These are phyloP conservation scores for Cerioporus squamosus DNA, from an alignment of 1,284 basidiomycete genomes.

Conservation along the genomic window DNA sequence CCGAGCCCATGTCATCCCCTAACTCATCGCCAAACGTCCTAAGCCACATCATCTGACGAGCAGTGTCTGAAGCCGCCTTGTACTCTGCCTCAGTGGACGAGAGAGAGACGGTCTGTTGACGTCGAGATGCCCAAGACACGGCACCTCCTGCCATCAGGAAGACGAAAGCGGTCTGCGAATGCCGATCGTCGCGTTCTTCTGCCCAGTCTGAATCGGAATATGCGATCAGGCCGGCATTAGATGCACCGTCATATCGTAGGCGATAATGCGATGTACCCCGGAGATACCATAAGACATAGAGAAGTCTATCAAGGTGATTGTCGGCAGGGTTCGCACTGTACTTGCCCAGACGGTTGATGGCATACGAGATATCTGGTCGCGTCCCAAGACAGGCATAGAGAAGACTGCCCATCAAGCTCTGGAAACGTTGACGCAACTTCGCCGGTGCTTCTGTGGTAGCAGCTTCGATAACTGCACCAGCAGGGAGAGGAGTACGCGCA, in stretches of 20 bases:
- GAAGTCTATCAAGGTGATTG: conserved; percentile 7
- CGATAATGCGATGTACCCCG: conserved; percentile 4
- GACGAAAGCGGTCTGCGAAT: conserved; percentile 24
- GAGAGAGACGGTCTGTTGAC: conserved; percentile 31
- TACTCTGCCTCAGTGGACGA: conserved; percentile 32
- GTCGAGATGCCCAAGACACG: conserved; percentile 30
- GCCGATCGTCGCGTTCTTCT: conserved; percentile 18
- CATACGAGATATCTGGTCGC: conserved; percentile 12
- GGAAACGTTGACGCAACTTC: conserved; percentile 21
- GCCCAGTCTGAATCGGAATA: conserved; percentile 30
- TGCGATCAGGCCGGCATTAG: conserved; percentile 2
- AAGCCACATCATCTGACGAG: conserved; percentile 3
- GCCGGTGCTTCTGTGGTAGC: too few species aligned
- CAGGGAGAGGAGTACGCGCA: too few species aligned
- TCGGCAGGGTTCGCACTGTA: conserved; percentile 13
- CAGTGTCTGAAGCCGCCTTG: conserved; percentile 1
- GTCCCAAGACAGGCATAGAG: conserved; percentile 31
- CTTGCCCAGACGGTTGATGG: conserved; percentile 6
- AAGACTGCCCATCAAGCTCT: conserved; percentile 33
- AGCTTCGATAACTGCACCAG: too few species aligned
- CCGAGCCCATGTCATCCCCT: neutral
- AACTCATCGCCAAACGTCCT: neutral
- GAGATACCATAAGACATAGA: conserved; percentile 12
- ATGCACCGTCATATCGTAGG: conserved; percentile 1
- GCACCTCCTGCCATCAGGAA: conserved; percentile 31